These are phyloP conservation scores for Nigrospora osmanthi DNA, from an alignment of 2,329 filamentous ascomycete genomes.

Conservation along the genomic window DNA sequence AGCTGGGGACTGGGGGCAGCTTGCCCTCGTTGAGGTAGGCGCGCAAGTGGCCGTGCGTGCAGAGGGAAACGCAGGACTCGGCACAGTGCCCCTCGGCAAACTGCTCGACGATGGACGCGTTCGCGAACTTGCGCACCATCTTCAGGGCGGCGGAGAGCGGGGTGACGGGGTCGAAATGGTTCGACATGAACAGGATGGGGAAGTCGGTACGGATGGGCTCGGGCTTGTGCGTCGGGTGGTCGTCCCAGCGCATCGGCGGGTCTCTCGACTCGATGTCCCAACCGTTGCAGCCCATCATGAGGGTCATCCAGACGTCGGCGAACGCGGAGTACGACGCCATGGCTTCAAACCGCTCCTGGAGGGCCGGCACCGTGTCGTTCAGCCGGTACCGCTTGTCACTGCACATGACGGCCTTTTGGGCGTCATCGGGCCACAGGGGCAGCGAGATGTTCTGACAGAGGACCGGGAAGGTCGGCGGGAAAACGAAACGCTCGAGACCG, in stretches of 20 bases:
- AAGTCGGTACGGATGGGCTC: slow-evolving; percentile 33
- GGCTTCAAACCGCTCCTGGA: slow-evolving; percentile 18
- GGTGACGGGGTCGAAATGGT: slow-evolving; percentile 52
- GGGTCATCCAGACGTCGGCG: slow-evolving; percentile 25
- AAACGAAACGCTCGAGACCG: slow-evolving; percentile 5
- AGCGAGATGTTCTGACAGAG: slow-evolving; percentile 14
- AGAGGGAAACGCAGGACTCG: slow-evolving; percentile 23
- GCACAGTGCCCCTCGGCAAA: slow-evolving; percentile 26
- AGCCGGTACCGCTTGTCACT: slow-evolving; percentile 25
- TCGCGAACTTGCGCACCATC: slow-evolving; percentile 27
- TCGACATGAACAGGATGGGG: slow-evolving; percentile 50
- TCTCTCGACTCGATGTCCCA: slow-evolving; percentile 24
- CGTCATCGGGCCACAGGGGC: slow-evolving; percentile 18
- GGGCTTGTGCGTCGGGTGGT: slow-evolving; percentile 18
- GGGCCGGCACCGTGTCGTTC: slow-evolving; percentile 19
- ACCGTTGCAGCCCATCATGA: slow-evolving; percentile 23
- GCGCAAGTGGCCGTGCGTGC: slow-evolving; percentile 23
- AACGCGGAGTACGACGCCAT: slow-evolving; percentile 23
- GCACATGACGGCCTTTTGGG: slow-evolving; percentile 21
- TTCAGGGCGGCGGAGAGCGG: slow-evolving; percentile 38
- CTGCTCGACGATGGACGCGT: slow-evolving; percentile 29
- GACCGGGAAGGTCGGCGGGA: slow-evolving; percentile 2
- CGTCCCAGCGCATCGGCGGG: slow-evolving; percentile 21
- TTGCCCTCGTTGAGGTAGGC: slow-evolving; percentile 26
- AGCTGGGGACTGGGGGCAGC: slow-evolving; percentile 20